Evolutionary conservation across 2,329 filamentous ascomycete genomes (phyloP).

Genomic region (Diaporthe eres): DNA sequence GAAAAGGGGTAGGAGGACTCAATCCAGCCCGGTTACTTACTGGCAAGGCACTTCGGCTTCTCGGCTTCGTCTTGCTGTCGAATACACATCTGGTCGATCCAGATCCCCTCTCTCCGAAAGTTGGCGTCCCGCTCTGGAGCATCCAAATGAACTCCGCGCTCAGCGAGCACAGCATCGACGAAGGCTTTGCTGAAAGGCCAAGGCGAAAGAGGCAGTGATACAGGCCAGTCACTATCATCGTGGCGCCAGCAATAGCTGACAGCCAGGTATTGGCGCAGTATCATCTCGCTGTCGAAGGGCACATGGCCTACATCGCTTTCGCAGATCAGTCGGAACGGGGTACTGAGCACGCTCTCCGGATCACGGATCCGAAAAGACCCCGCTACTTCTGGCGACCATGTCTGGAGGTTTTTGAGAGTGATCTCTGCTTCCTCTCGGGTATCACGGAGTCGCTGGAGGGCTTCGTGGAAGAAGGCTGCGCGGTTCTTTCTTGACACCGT

Average conservation of each 20-base stretch:
- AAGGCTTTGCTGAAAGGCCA: constrained; percentile 12
- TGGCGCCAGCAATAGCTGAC: constrained; percentile 6
- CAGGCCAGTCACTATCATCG: constrained; percentile 6
- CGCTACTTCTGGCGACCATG: constrained; percentile 1
- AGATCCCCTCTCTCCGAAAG: constrained; percentile 8
- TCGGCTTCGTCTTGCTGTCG: background rate
- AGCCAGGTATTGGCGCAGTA: constrained; percentile 8
- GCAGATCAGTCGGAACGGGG: constrained; percentile 1
- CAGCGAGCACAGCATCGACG: constrained; percentile 2
- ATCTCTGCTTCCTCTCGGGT: constrained; percentile 11
- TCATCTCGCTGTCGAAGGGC: constrained; percentile 1
- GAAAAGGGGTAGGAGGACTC: background rate
- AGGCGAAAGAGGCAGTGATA: background rate
- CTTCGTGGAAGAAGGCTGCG: constrained; percentile 3
- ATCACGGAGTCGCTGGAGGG: constrained; percentile 3
- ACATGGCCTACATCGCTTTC: constrained; percentile 9
- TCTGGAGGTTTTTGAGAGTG: background rate
- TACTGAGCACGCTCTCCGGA: constrained; percentile 8
- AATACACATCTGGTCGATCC: background rate
- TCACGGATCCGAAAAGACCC: background rate
- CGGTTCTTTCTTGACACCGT: constrained; percentile 11
- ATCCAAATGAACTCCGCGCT: constrained; percentile 3
- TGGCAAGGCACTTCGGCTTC: background rate
- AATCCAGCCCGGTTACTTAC: constrained; percentile 2
- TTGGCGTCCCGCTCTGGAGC: background rate